These are phyloP conservation scores for Neoboletus magnificus DNA, from an alignment of 768 basidiomycete genomes.

Conservation along the genomic window DNA sequence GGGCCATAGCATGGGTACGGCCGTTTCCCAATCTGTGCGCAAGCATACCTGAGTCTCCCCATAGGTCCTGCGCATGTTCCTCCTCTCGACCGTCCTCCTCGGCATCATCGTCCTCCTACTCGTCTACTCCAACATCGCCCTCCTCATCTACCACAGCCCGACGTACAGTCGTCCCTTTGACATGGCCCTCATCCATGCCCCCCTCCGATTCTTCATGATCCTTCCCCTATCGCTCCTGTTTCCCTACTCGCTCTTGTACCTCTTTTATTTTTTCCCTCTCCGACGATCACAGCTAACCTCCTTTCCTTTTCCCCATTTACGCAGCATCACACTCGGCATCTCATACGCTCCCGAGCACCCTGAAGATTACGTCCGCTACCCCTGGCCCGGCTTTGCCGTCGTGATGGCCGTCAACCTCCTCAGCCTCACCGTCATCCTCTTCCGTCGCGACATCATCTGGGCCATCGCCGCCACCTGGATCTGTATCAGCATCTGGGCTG, in stretches of 20 bases:
- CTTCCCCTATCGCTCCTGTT: constrained; percentile 48
- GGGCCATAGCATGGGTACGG: constrained; percentile 73
- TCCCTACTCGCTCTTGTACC: constrained; percentile 54
- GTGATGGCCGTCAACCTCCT: constrained; percentile 61
- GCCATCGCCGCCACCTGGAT: constrained; percentile 74
- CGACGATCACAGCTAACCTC: neutral
- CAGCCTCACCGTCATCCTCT: constrained; percentile 51
- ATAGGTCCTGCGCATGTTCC: constrained; percentile 71
- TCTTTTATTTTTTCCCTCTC: neutral
- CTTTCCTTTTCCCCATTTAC: neutral
- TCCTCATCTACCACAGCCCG: constrained; percentile 71
- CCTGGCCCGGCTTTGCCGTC: constrained; percentile 73
- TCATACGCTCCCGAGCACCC: constrained; percentile 48
- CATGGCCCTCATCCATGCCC: constrained; percentile 82
- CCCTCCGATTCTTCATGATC: constrained; percentile 67
- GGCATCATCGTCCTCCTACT: constrained; percentile 68
- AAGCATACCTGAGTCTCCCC: neutral
- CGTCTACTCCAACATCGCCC: constrained; percentile 73
- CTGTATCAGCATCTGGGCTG: constrained; percentile 60
- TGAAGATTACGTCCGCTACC: constrained; percentile 53
- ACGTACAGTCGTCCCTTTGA: constrained; percentile 63
- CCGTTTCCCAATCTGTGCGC: rapidly evolving
- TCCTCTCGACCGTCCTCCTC: constrained; percentile 70
- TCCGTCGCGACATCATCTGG: constrained; percentile 70
- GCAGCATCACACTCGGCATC: constrained; percentile 67